Percentiles rank a stretch among this genome's conserved stretches.
Evolutionary conservation across 768 basidiomycete species (phyloP).

Genomic region (Pulveroboletus ravenelii): DNA sequence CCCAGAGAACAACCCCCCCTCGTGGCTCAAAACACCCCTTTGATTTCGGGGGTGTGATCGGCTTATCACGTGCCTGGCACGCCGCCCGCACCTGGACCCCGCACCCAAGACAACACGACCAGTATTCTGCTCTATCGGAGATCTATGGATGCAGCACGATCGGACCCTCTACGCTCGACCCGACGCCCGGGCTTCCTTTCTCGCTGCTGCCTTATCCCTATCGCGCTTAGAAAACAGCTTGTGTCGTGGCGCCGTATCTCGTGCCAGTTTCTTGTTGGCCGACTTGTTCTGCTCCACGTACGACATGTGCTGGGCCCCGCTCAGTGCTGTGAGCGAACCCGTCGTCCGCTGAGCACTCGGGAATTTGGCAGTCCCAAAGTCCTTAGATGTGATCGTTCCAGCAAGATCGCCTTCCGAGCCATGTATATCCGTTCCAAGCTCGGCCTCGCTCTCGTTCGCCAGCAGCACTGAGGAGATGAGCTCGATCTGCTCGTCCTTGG

Average conservation of each 20-base stretch:
- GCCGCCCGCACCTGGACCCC: slow-evolving; percentile 21
- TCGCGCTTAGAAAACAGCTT: slow-evolving; percentile 82
- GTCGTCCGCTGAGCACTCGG: slow-evolving; percentile 71
- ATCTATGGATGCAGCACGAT: slow-evolving; percentile 12
- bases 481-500: slow-evolving; percentile 91
- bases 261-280: slow-evolving; percentile 75
- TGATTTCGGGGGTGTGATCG: slow-evolving; percentile 25
- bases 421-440: slow-evolving; percentile 78
- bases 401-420: slow-evolving; percentile 82
- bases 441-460: slow-evolving; percentile 86
- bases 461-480: slow-evolving; percentile 89
- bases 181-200: slow-evolving; percentile 39
- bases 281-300: slow-evolving; percentile 91
- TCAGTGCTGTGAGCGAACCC: slow-evolving; percentile 77
- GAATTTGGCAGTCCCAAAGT: slow-evolving; percentile 68
- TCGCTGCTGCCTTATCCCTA: slow-evolving; percentile 58
- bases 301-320: slow-evolving; percentile 89
- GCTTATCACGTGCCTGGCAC: slow-evolving; percentile 27
- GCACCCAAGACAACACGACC: slow-evolving; percentile 12
- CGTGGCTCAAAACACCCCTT: slow-evolving; percentile 25
- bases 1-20: slow-evolving; percentile 17
- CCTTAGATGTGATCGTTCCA: slow-evolving; percentile 81
- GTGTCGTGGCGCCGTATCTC: slow-evolving; percentile 52
- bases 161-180: slow-evolving; percentile 26
- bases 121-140: slow-evolving; percentile 6